These are phyloP conservation scores for Diaporthe humulicola DNA, from an alignment of 2,329 filamentous ascomycete species.

Conservation along the genomic window DNA sequence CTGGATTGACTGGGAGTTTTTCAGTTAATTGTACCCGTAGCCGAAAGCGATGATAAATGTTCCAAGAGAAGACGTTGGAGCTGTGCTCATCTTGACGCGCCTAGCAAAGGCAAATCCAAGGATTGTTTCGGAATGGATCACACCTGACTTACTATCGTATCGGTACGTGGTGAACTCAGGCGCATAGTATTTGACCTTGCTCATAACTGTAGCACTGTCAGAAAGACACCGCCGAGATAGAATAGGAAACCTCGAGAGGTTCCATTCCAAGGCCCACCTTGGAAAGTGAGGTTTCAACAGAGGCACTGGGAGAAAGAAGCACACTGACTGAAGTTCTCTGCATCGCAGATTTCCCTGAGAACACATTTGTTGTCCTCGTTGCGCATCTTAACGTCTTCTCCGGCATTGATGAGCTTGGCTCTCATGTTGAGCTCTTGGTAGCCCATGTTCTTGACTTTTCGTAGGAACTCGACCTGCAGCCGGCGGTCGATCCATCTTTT, in stretches of 20 bases:
- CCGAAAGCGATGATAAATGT: background rate
- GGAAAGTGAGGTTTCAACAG: background rate
- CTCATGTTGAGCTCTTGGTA: background rate
- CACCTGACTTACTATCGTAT: background rate
- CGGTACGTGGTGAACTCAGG: background rate
- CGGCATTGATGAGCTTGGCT: background rate
- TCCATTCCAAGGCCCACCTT: no score
- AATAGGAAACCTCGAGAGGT: background rate
- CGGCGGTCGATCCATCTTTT: conserved; percentile 17
- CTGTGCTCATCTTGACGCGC: background rate
- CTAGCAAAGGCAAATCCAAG: background rate
- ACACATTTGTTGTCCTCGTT: conserved; percentile 21
- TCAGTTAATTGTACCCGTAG: background rate
- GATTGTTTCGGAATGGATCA: background rate
- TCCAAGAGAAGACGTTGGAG: background rate
- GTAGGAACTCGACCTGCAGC: conserved; percentile 1
- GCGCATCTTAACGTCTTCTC: conserved; percentile 18
- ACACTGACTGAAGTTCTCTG: conserved; percentile 14
- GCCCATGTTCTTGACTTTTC: conserved; percentile 18
- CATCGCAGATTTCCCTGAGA: conserved; percentile 15
- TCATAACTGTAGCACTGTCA: conserved; percentile 4
- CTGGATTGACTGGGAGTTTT: background rate
- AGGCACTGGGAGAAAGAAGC: no score
- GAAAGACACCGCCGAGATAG: background rate
- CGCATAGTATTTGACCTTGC: conserved; percentile 1